Percentiles rank a stretch among this genome's conserved stretches.
phyloP scores from a whole-genome alignment of 169 alveolate species.

The Fabrea salina region DNA sequence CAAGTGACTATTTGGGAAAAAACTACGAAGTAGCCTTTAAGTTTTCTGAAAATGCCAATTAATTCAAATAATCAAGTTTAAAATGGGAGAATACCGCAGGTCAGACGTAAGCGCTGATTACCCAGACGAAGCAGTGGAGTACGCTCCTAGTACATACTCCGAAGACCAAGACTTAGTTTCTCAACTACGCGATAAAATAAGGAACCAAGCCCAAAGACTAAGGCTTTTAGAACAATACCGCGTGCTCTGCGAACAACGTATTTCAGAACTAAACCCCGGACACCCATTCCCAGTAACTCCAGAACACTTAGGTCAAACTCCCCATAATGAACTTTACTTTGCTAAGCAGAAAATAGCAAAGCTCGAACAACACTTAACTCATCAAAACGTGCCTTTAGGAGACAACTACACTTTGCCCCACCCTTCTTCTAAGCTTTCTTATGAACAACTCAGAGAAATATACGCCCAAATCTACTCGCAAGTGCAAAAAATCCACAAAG shows the following conservation, averaged over 20 bases:
- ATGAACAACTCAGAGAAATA: not conserved
- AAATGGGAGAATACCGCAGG: not conserved
- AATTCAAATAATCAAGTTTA: too few relatives aligned
- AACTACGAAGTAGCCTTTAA: too few relatives aligned
- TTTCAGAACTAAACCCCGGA: conserved; percentile 53
- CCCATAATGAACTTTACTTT: conserved; percentile 13
- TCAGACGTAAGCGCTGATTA: not conserved
- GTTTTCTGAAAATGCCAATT: too few relatives aligned
- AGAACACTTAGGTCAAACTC: conserved; percentile 44
- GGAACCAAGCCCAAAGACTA: conserved; percentile 61
- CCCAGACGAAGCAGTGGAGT: not conserved
- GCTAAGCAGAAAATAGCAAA: conserved; percentile 31
- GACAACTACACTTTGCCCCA: conserved; percentile 28
- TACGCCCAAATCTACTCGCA: conserved; percentile 14
- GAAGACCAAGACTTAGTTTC: not conserved
- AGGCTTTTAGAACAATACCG: conserved; percentile 52
- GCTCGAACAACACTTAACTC: not conserved
- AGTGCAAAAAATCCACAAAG: not conserved
- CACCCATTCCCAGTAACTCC: conserved; percentile 66
- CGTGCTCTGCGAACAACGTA: conserved; percentile 55
- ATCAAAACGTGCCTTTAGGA: conserved; percentile 7
- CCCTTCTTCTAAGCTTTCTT: not conserved
- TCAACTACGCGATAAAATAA: conserved; percentile 45
- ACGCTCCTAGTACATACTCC: not conserved
- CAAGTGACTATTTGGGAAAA: too few relatives aligned